These are phyloP conservation scores for Leptoxyphium fumago DNA, from an alignment of 2,329 filamentous ascomycete genomes.

Conservation along the genomic window DNA sequence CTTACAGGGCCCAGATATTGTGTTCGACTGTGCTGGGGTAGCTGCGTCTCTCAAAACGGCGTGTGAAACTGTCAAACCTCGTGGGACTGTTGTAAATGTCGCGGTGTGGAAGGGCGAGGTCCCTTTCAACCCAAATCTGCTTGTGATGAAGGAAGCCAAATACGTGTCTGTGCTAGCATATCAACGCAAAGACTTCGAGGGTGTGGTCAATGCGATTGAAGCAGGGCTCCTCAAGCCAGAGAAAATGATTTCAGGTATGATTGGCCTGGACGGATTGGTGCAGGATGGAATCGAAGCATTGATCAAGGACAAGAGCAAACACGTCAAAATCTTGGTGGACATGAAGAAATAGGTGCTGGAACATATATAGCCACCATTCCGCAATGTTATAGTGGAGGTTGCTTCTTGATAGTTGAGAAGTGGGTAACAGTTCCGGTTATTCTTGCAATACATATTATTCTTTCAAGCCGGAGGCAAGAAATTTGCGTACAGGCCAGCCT, in stretches of 20 bases:
- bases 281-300: conserved; percentile 43
- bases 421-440: too few species aligned
- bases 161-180: conserved; percentile 38
- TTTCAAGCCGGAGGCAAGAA: conserved; percentile 76
- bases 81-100: conserved; percentile 48
- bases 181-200: conserved; percentile 39
- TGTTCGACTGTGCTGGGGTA: conserved; percentile 49
- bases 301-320: conserved; percentile 44
- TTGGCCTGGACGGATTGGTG: conserved; percentile 40
- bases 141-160: conserved; percentile 39
- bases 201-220: conserved; percentile 33
- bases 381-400: too few species aligned
- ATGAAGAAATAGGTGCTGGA: conserved; percentile 3
- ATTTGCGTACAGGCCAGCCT: conserved; percentile 70
- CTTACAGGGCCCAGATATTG: conserved; percentile 39
- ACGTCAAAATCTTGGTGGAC: conserved; percentile 49
- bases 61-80: conserved; percentile 35
- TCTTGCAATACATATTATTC: neutral
- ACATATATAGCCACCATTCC: too few species aligned
- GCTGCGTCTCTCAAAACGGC: conserved; percentile 27
- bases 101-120: conserved; percentile 47
- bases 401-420: neutral
- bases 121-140: conserved; percentile 37
- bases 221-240: conserved; percentile 32
- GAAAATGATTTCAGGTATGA: conserved; percentile 46